These are phyloP conservation scores for Linum lewisii DNA, from an alignment of 345 rosid species.

Conservation along the genomic window DNA sequence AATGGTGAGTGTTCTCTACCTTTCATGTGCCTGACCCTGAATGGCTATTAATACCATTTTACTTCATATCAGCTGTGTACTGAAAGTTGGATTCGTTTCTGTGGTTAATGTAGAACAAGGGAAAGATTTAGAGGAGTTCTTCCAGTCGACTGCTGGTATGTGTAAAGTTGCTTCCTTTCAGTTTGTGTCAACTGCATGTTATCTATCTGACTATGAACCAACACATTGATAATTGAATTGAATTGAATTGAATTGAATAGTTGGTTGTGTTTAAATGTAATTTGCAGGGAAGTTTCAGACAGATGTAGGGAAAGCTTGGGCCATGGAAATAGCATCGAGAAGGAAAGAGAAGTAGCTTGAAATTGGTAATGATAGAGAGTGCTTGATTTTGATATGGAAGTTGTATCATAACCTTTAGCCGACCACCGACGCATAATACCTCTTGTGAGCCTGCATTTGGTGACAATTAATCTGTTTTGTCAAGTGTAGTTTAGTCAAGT, in stretches of 20 bases:
- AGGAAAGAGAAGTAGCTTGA: slow-evolving; percentile 21
- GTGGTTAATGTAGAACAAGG: slow-evolving; percentile 63
- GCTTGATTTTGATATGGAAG: background rate
- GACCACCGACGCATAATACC: too few species aligned
- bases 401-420: too few species aligned
- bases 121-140: slow-evolving; percentile 84
- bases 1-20: slow-evolving; percentile 37
- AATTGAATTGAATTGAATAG: too few species aligned
- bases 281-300: slow-evolving; percentile 80
- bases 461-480: too few species aligned
- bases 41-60: background rate
- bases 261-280: background rate
- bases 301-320: slow-evolving; percentile 86
- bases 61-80: background rate
- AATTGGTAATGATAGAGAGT: too few species aligned
- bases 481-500: too few species aligned
- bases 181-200: background rate
- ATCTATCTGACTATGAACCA: background rate
- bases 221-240: background rate
- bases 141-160: slow-evolving; percentile 77
- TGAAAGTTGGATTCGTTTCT: background rate
- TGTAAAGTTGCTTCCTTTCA: background rate
- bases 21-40: background rate
- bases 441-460: too few species aligned
- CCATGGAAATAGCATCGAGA: slow-evolving; percentile 65